Evolutionary conservation across 192 early-diverging fungal species (phyloP), one percentile per base, ranked within the genome.

Genomic region (Coemansia sp.): DNA sequence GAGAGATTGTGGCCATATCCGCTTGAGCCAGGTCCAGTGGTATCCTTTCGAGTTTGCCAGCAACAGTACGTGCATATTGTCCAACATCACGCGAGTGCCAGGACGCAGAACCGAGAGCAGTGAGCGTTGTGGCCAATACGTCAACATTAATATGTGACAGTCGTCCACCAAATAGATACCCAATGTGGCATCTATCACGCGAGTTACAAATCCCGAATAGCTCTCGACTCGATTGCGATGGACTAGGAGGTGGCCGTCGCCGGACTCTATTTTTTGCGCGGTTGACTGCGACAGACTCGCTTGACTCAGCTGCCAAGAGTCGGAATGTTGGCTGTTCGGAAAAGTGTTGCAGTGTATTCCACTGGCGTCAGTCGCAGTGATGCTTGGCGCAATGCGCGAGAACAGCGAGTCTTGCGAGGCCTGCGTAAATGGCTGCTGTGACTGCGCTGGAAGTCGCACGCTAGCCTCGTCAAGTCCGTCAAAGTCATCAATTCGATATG

Each of bases 81-180:
- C 80, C 20, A 82, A 7, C 24, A 74, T 20, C 22, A 82, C 69
- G 10, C 75, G 75, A 0, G 80, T 71, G 1, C 80, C 80, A n/a
- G 72, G 58, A 5, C 80, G 80, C 57, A 82, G 62, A 1, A 68
- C 62, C 27, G 66, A 43, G 9, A 74, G 27, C 31, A 76, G 75
- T 5, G 75, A 70, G 15, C 77, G 69, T 15, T 58, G 38, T 5
- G 75, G 75, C 80, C 80, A 82, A 57, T 47, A 78, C 13, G 75
- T 64, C 31, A 82, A 62, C 61, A 82, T 62, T 0, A 78, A 66
- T 24, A 82, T 29, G 40, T 82, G 80, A 31, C 66, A 58, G 53
- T 65, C 46, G 31, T 82, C 80, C 16, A 82, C 52, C 11, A 82
- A 69, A 46, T 78, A 82, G 20, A 82, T 63, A 3, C 80, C 80